Percentiles rank a stretch among this genome's conserved stretches.
phyloP scores from a whole-genome alignment of 768 basidiomycete genomes.

The Mrakia blollopis region DNA sequence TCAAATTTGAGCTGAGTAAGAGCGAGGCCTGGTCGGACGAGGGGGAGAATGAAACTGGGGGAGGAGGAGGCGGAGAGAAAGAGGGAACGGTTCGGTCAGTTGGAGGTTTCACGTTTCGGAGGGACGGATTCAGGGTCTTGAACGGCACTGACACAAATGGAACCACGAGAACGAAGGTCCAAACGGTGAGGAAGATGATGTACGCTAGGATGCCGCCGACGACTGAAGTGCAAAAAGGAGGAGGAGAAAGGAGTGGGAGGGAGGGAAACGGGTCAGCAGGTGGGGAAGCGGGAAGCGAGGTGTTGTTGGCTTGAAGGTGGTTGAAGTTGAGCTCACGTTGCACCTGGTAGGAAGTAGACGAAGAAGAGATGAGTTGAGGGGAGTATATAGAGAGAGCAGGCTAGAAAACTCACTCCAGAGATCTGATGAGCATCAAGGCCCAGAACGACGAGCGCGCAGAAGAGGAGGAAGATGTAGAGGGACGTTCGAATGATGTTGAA shows the following conservation, averaged over 20 bases:
- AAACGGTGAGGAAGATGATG: slow-evolving; percentile 12
- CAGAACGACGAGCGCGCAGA: slow-evolving; percentile 1
- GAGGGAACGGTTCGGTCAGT: no score
- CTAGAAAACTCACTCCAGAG: not conserved
- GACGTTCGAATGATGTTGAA: not conserved
- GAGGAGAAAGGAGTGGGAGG: not conserved
- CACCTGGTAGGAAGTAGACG: not conserved
- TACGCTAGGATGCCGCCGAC: not conserved
- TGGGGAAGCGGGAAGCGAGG: not conserved
- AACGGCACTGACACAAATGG: not conserved
- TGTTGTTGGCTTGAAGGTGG: not conserved
- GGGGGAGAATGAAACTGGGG: not conserved
- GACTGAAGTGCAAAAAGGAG: not conserved
- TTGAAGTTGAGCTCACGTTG: slow-evolving; percentile 4
- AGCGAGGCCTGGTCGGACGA: not conserved
- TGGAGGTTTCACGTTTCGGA: not conserved
- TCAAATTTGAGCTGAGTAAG: slow-evolving; percentile 12
- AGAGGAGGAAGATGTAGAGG: not conserved
- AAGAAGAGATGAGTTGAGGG: not conserved
- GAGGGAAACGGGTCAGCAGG: not conserved
- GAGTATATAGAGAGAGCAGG: not conserved
- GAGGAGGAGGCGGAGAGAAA: not conserved
- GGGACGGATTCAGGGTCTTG: not conserved
- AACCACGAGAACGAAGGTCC: not conserved
- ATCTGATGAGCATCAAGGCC: not conserved